Percentiles rank a stretch among this genome's conserved stretches.
Evolutionary conservation across 495 filamentous ascomycete species (phyloP).

Genomic region (Xylaria nigripes): DNA sequence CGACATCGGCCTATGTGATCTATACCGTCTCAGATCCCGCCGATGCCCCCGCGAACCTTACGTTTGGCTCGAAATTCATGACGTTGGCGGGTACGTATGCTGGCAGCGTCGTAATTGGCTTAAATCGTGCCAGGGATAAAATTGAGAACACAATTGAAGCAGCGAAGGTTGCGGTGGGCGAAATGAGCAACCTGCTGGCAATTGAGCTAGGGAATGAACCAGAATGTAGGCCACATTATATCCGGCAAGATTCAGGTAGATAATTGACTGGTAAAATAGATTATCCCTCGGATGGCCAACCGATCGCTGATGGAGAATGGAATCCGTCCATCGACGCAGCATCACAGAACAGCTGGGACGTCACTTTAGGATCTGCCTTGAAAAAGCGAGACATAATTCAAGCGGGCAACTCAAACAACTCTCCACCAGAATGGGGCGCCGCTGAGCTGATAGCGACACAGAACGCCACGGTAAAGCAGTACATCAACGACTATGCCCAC

Average conservation of each 20-base stretch:
- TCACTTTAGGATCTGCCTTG: conserved; percentile 42
- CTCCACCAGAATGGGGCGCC: conserved; percentile 45
- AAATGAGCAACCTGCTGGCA: conserved; percentile 45
- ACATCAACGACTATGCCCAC: conserved; percentile 47
- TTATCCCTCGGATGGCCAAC: conserved; percentile 36
- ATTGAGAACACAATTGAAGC: conserved; percentile 49
- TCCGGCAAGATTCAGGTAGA: not conserved
- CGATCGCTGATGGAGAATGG: conserved; percentile 48
- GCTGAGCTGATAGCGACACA: conserved; percentile 38
- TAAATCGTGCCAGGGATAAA: conserved; percentile 51
- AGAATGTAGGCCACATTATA: conserved; percentile 37
- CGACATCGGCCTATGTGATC: conserved; percentile 41
- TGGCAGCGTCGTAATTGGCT: conserved; percentile 47
- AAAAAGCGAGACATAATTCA: conserved; percentile 40
- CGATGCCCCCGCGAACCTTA: conserved; percentile 47
- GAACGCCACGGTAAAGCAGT: conserved; percentile 41
- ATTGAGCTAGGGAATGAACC: conserved; percentile 58
- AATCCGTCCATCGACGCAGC: conserved; percentile 44
- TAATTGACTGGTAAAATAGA: conserved; percentile 22
- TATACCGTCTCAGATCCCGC: conserved; percentile 47
- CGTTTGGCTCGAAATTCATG: conserved; percentile 50
- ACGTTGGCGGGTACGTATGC: conserved; percentile 42
- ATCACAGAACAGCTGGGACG: conserved; percentile 49
- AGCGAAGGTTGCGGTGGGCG: conserved; percentile 37
- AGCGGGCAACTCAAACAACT: conserved; percentile 51